Conservation (phyloP, 2,329 filamentous ascomycete species). For the Colletotrichum sp. region DNA sequence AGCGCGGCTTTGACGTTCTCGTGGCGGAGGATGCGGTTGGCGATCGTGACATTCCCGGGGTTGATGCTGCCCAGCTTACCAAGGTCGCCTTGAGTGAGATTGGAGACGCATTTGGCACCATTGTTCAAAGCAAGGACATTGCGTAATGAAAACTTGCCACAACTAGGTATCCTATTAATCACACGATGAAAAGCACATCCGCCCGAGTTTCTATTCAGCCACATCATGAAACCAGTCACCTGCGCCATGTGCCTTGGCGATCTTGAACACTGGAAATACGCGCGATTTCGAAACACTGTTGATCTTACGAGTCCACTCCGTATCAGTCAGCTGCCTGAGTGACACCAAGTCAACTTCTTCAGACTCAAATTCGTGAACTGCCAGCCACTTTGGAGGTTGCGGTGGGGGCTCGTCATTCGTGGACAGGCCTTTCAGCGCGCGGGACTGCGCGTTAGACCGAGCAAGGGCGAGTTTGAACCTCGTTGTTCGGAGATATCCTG, state of each 20-base stretch:
- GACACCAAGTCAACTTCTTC: not conserved
- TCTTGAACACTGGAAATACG: not conserved
- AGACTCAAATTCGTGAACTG: not conserved
- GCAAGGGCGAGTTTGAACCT: slow-evolving; percentile 25
- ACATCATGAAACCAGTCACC: not conserved
- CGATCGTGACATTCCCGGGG: slow-evolving; percentile 70
- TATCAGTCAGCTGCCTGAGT: not conserved
- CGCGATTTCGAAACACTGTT: not conserved
- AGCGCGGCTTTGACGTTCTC: slow-evolving; percentile 68
- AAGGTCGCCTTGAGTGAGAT: slow-evolving; percentile 62
- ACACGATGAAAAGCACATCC: not conserved
- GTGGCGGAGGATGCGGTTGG: slow-evolving; percentile 68
- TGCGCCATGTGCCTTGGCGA: not conserved
- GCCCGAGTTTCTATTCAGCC: not conserved
- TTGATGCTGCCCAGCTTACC: slow-evolving; percentile 56
- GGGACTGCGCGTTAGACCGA: slow-evolving; percentile 25
- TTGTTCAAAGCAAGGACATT: slow-evolving; percentile 47
- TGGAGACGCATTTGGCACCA: slow-evolving; percentile 66
- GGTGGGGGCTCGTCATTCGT: slow-evolving; percentile 21
- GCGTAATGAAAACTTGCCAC: not conserved
- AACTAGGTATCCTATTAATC: not conserved
- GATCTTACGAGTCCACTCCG: not conserved
- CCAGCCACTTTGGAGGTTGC: not conserved
- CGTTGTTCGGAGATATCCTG: slow-evolving; percentile 28
- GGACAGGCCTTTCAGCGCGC: slow-evolving; percentile 25